Base-by-base conservation (phyloP, 257 asterid species). In the Agastache rugosa region DNA sequence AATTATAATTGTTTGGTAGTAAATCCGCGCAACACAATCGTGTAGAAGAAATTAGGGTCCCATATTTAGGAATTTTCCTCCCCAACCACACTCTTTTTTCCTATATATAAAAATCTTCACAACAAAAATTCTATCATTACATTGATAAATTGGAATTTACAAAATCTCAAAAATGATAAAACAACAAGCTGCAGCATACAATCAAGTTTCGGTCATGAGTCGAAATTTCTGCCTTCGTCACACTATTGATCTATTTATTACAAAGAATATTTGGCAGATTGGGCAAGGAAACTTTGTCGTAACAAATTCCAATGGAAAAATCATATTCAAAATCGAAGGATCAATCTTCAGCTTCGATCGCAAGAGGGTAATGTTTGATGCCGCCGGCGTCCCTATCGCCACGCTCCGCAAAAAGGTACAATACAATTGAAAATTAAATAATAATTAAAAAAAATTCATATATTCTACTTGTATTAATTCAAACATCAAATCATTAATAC, bases 381-480 rank as follows among this genome's bases (percentile, higher is more conserved):
- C 82, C 0, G 61, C 77, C 0, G 87, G 80, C 39, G 42, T 48
- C 4, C 86, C 88, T 11, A 16, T 86, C 20, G 10, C 2, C 11
- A 83, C 88, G 47, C 73, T 84, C 4, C 77, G 73, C 0, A 55
- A 9, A 27, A 76, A 87, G 93, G 88, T 78, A 58, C 35, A 25
- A 25, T 1, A 25, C 29, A 25, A 25, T n/a, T n/a, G n/a, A n/a
- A n/a, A n/a, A n/a, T n/a, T n/a, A n/a, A n/a, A n/a, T n/a, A n/a
- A n/a, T n/a, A n/a, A n/a, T n/a, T n/a, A n/a, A n/a, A n/a, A n/a
- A n/a, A n/a, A n/a, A n/a, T n/a, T n/a, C n/a, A 6, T 6, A 31
- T 31, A 31, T 31, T 31, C 35, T 3, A 31, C 35, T 31, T 31
- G 35, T 31, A 6, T 31, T 4, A 31, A 31, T 31, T 31, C 5